Evolutionary conservation across 2,329 filamentous ascomycete species (phyloP).

Genomic region (Microascus cirrosus): DNA sequence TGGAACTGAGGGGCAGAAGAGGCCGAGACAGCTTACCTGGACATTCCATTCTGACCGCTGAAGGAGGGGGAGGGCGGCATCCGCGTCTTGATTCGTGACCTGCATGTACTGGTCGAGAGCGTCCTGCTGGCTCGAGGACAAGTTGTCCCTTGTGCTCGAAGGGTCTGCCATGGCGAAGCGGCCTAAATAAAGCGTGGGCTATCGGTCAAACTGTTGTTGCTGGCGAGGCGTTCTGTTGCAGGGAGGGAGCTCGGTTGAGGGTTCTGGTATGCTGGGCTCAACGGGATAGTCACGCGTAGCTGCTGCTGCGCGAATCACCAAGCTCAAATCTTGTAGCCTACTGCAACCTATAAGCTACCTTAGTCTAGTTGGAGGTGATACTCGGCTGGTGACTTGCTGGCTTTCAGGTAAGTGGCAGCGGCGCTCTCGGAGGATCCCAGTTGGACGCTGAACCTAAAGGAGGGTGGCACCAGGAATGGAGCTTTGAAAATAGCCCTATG

Average conservation of each 20-base stretch:
- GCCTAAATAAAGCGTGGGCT: neutral
- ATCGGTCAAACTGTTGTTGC: neutral
- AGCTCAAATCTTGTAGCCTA: too few species aligned
- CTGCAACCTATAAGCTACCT: too few species aligned
- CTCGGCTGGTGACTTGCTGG: too few species aligned
- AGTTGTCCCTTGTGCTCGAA: constrained; percentile 34
- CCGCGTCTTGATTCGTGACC: constrained; percentile 73
- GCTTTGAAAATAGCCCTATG: too few species aligned
- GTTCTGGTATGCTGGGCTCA: neutral
- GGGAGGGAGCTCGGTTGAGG: neutral
- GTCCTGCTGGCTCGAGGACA: constrained; percentile 63
- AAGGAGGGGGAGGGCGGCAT: constrained; percentile 68
- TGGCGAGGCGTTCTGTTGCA: neutral
- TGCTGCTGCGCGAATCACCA: too few species aligned
- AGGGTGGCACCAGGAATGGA: too few species aligned
- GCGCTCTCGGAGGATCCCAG: too few species aligned
- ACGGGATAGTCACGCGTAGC: too few species aligned
- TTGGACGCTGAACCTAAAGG: too few species aligned
- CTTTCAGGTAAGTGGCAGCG: too few species aligned
- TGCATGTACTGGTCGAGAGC: constrained; percentile 80
- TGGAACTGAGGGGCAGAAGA: neutral
- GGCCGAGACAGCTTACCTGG: constrained; percentile 41
- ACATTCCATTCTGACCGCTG: constrained; percentile 93
- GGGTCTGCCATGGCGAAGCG: neutral
- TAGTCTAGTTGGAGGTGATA: too few species aligned